Evolutionary conservation across 768 basidiomycete genomes (phyloP).

Genomic region (Russula sp.): DNA sequence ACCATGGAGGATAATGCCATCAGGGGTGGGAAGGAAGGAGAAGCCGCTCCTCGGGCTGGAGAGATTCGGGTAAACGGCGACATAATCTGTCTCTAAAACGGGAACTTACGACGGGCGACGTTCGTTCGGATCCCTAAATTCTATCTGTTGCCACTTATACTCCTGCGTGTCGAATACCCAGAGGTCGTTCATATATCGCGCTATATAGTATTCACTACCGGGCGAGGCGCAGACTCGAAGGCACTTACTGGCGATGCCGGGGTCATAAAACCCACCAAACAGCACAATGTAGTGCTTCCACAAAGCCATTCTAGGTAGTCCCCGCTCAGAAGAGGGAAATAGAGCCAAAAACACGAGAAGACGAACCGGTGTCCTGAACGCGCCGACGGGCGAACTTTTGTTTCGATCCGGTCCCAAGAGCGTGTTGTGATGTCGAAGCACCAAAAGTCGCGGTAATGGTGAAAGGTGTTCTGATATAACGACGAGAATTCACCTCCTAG

Average conservation of each 20-base stretch:
- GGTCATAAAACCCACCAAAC: conserved; percentile 90
- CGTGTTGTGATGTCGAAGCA: conserved; percentile 74
- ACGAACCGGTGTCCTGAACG: conserved; percentile 75
- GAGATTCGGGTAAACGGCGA: neutral
- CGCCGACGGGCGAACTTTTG: conserved; percentile 71
- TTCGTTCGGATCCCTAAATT: conserved; percentile 59
- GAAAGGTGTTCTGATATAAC: conserved; percentile 74
- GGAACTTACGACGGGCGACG: conserved; percentile 62
- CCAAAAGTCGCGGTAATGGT: conserved; percentile 90
- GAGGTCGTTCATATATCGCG: conserved; percentile 75
- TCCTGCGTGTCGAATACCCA: conserved; percentile 86
- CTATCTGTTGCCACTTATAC: conserved; percentile 78
- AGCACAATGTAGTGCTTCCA: conserved; percentile 87
- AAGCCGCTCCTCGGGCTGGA: conserved; percentile 72
- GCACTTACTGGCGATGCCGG: conserved; percentile 67
- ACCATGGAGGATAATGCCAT: conserved; percentile 81
- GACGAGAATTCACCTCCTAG: conserved; percentile 84
- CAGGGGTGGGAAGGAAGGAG: conserved; percentile 70
- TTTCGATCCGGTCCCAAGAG: conserved; percentile 85
- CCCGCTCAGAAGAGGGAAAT: neutral
- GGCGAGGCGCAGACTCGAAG: neutral
- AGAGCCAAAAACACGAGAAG: neutral
- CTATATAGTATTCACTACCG: conserved; percentile 33
- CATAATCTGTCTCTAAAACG: neutral
- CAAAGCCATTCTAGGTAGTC: conserved; percentile 61